Conservation (phyloP, 495 filamentous ascomycete species). For the Achaetomiella virescens region DNA sequence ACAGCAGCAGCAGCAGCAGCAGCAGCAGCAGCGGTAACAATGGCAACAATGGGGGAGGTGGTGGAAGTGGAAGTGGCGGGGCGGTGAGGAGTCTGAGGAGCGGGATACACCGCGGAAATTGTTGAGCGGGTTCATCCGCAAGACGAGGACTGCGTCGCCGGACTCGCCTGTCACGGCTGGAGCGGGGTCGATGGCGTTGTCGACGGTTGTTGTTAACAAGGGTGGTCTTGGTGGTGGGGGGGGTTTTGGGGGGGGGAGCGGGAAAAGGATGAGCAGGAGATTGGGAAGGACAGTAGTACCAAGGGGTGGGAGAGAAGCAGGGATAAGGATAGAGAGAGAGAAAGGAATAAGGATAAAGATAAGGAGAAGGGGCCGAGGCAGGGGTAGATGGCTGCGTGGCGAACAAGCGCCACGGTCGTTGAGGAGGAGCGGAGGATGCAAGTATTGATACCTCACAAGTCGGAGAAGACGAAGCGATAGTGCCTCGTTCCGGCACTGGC, state of each 20-base stretch:
- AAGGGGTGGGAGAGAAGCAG: conserved; percentile 13
- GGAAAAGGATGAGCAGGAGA: not conserved
- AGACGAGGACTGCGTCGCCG: conserved; percentile 30
- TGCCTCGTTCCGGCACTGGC: no score
- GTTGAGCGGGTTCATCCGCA: conserved; percentile 43
- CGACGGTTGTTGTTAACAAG: not conserved
- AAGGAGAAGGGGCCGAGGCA: conserved; percentile 20
- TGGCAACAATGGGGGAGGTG: not conserved
- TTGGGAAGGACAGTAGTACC: no score
- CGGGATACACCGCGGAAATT: conserved; percentile 40
- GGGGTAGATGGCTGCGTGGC: not conserved
- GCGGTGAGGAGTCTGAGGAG: conserved; percentile 36
- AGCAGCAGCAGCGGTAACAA: no score
- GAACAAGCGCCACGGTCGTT: not conserved
- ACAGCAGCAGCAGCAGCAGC: not conserved
- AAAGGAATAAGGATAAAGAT: conserved; percentile 20
- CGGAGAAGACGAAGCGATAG: no score
- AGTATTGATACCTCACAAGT: no score
- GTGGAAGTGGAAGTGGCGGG: conserved; percentile 19
- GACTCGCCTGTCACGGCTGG: conserved; percentile 15
- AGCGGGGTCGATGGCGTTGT: not conserved
- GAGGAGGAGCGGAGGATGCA: no score
- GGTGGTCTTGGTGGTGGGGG: conserved; percentile 7
- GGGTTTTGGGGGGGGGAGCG: conserved; percentile 31
- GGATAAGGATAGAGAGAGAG: conserved; percentile 31